Evolutionary conservation across 2,329 filamentous ascomycete genomes (phyloP).

Genomic region (Cercospora sesami): DNA sequence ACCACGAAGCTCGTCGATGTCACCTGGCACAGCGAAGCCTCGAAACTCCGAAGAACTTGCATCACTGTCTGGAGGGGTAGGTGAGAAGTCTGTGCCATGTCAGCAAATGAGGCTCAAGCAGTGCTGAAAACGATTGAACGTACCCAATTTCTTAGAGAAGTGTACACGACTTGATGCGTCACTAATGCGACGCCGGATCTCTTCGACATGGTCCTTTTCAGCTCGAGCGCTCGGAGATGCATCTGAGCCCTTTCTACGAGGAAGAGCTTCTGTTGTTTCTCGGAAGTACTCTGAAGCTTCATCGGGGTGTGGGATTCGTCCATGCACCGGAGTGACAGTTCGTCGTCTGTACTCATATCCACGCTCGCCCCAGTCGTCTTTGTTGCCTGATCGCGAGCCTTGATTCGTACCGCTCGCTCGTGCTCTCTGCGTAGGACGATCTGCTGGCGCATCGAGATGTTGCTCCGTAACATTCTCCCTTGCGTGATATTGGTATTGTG

Average conservation of each 20-base stretch:
- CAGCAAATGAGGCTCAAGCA: not conserved
- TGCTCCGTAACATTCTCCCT: not conserved
- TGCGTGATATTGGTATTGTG: not conserved
- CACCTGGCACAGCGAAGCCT: not conserved
- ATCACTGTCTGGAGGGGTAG: slow-evolving; percentile 37
- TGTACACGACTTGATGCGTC: slow-evolving; percentile 33
- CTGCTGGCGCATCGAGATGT: not conserved
- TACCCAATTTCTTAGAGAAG: slow-evolving; percentile 34
- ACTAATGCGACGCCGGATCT: slow-evolving; percentile 15
- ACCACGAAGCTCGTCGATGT: not conserved
- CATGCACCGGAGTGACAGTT: not conserved
- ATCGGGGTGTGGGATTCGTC: not conserved
- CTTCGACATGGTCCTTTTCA: not conserved
- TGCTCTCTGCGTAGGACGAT: not conserved
- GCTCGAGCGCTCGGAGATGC: not conserved
- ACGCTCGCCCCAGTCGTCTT: not conserved
- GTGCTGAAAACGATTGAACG: not conserved
- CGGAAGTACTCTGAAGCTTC: slow-evolving; percentile 10
- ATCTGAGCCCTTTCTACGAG: slow-evolving; percentile 8
- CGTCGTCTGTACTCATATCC: slow-evolving; percentile 5
- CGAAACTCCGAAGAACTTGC: slow-evolving; percentile 33
- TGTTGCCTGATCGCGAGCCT: not conserved
- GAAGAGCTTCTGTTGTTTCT: slow-evolving; percentile 18
- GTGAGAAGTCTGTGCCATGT: slow-evolving; percentile 33
- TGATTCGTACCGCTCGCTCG: not conserved